phyloP scores from a whole-genome alignment of 2,329 filamentous ascomycete species.

The Ceratocystis destructans region DNA sequence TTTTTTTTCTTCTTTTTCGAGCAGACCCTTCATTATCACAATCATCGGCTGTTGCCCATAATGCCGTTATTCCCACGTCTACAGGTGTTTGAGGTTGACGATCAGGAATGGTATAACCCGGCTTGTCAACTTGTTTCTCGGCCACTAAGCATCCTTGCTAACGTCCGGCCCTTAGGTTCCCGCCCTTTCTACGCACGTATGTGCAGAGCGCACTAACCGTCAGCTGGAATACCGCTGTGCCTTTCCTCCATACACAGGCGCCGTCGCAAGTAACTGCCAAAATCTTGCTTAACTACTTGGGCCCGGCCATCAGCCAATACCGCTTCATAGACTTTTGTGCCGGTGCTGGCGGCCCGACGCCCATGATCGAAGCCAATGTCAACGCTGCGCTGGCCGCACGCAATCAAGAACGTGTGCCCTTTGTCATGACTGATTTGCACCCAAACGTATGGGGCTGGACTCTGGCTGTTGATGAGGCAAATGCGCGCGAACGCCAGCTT shows the following conservation, averaged over 20 bases:
- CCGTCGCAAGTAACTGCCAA: conserved; percentile 48
- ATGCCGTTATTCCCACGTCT: conserved; percentile 41
- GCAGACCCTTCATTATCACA: neutral
- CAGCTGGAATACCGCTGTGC: conserved; percentile 47
- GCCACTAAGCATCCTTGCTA: neutral
- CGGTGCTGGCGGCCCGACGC: conserved; percentile 58
- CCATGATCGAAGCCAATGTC: conserved; percentile 45
- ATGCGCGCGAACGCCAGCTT: conserved; percentile 25
- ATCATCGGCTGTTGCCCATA: conserved; percentile 25
- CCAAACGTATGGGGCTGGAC: conserved; percentile 50
- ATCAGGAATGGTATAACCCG: conserved; percentile 46
- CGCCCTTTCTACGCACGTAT: conserved; percentile 47
- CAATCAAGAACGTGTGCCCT: conserved; percentile 28
- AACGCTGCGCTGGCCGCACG: conserved; percentile 28
- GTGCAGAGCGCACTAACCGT: conserved; percentile 52
- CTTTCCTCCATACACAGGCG: conserved; percentile 41
- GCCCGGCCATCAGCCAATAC: conserved; percentile 35
- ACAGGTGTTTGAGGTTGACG: conserved; percentile 55
- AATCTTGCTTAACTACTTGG: conserved; percentile 40
- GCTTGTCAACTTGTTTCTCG: conserved; percentile 4
- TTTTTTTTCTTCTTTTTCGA: neutral
- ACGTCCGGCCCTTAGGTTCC: conserved; percentile 38
- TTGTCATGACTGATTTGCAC: conserved; percentile 53
- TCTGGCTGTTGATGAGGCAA: conserved; percentile 25
- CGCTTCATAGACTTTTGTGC: conserved; percentile 65